Base-by-base conservation (phyloP, 257 asterid genomes). In the Nicotiana paniculata region DNA sequence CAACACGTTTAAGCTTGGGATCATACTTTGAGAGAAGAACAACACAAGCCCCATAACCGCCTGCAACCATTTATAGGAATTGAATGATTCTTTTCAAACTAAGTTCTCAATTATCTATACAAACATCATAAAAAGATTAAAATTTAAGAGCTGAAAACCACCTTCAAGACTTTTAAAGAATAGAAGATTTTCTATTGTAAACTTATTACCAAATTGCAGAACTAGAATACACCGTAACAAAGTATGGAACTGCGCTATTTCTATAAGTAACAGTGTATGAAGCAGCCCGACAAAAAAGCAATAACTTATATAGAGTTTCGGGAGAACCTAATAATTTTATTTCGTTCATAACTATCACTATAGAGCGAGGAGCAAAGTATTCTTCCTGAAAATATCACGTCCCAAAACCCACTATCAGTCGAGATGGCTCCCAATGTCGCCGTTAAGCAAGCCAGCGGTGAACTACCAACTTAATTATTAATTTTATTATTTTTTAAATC, bases 11-110 rank as follows among this genome's bases (percentile, higher is more conserved):
- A 65, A 77, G 86, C 33, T 51, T 48, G 3, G 91, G 83, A 77
- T 92, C 85, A 58, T 90, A 88, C 84, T 90, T 92, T 12, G 97
- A 92, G 77, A 93, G 90, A 83, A 92, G 85, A 65, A 93, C 93
- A 13, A 93, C 92, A 58, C 97, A 93, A 43, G 97, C 93, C 7
- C 97, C 97, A 87, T 97, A 93, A 37, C 95, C 97, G 76, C 97
- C 97, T 93, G 90, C 59, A 65, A 51, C 32, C 51, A 51, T 59
- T 64, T 30, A 37, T 13, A 79, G 57, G 7, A 62, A 37, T 4
- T 74, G 13, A 13, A 28, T 2, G 35, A 3, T 8, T 37, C 33
- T 61, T n/a, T 46, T 33, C 33, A 18, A 78, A 21, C 24, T 57
- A 54, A 18, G 9, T 61, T 30, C 51, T 33, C 21, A 6, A 33